Percentiles rank a stretch among this genome's conserved stretches.
These are phyloP conservation scores for Bromus sterilis DNA, from an alignment of 176 grass and related monocot genomes.

Conservation along the genomic window DNA sequence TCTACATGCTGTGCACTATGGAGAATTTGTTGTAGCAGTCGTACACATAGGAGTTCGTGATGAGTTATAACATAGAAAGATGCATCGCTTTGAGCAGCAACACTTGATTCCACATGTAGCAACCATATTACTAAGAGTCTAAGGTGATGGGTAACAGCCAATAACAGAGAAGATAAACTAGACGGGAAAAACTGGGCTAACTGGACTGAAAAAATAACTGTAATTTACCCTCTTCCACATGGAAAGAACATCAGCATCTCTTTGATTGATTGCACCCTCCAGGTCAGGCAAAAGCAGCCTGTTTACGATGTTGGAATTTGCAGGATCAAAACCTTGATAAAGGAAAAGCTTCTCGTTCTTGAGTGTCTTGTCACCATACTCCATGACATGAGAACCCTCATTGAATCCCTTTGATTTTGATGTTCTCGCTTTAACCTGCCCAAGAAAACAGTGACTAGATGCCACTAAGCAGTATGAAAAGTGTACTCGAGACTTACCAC, in stretches of 20 bases:
- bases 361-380: conserved; percentile 87
- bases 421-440: conserved; percentile 72
- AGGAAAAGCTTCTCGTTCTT: conserved; percentile 76
- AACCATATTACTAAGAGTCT: background rate
- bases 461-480: conserved; percentile 6
- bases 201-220: background rate
- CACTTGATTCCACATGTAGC: background rate
- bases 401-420: conserved; percentile 33
- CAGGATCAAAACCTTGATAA: conserved; percentile 88
- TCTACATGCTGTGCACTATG: background rate
- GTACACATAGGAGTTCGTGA: background rate
- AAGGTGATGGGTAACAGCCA: background rate
- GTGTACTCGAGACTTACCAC: conserved; percentile 38
- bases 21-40: background rate
- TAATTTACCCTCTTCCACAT: conserved; percentile 73
- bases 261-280: conserved; percentile 60
- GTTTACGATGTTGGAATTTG: conserved; percentile 47
- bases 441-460: conserved; percentile 5
- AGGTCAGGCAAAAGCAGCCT: conserved; percentile 34
- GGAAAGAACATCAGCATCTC: conserved; percentile 88
- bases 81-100: background rate
- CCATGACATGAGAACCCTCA: conserved; percentile 85
- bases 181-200: background rate
- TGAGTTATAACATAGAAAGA: background rate
- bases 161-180: background rate